Evolutionary conservation across 176 grass and related monocot species (phyloP), one percentile per base, ranked within the genome.

Genomic region (Carex cristatella): DNA sequence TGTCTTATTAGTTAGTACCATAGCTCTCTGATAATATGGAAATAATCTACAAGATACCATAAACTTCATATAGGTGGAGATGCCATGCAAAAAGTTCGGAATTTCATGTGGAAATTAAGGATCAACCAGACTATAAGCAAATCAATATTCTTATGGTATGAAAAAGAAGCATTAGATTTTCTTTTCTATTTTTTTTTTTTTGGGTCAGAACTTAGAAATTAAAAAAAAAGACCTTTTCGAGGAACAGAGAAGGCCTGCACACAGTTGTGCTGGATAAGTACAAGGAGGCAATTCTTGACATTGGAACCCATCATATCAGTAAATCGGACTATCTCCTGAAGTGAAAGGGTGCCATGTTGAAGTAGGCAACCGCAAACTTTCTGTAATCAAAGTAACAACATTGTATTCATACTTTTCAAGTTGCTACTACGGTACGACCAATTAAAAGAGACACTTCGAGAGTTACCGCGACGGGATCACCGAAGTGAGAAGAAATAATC

Each of bases 241-340:
- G 84, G 78, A 62, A n/a, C 76, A 28, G 83, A 87, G 85, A 89
- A 98, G 69, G 90, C 91, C 89, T 95, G 93, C 3, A 95, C 86
- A 86, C 91, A 98, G 78, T 91, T 98, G 85, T 98, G 93, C 79
- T 95, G 93, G 86, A 98, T 89, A 70, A 98, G 93, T 82, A 95
- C 77, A 63, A 95, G 91, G 55, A 95, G 93, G 11, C 89, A 86
- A 16, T 98, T 98, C 93, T 98, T 98, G 69, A 91, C 88, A 63
- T 92, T 84, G 19, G 53, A 66, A 5, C 38, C 61, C 1, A 86
- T 81, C 78, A 92, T 84, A 30, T 87, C 31, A 18, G 92, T 67
- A 80, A 83, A 87, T 51, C 88, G 87, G 72, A 82, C 55, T 69
- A 98, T 83, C 46, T 98, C 96, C 35, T 72, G 81, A 58, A 98